Base-by-base conservation (phyloP, 495 filamentous ascomycete species). In the Xylaria telfairii region DNA sequence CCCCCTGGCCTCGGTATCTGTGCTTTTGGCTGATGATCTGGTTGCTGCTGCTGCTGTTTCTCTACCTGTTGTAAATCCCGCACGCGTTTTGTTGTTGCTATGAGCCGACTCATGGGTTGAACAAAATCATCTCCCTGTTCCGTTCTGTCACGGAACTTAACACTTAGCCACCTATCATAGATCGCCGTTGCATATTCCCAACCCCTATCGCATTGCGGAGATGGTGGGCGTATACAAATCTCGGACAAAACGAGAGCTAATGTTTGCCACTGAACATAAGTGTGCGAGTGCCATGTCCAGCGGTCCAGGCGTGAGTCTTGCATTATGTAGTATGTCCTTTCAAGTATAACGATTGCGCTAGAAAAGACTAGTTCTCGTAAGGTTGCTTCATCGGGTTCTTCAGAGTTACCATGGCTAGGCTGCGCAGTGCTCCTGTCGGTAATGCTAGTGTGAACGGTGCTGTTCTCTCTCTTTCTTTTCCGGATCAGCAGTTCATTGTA, bases 241-340 rank as follows among this genome's bases (percentile, higher is more conserved):
- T 70, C 68, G 7, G 60, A 70, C 30, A 70, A 30, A 30, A 63
- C 37, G 30, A 70, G 53, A 65, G 68, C 68, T 54, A 70, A 28
- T 15, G 21, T 70, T 19, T 70, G 68, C 68, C 68, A 70, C 47
- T 70, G 68, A 15, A 70, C 49, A 49, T 70, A 70, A 2, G 34
- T 70, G 17, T 65, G 26, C 8, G 60, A 63, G 10, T 65, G 46
- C 68, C 68, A 70, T n/a, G 47, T 44, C 47, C 47, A 70, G 30
- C 26, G 68, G 17, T 44, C 46, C n/a, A 70, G 46, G 10, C 68
- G 60, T 15, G 60, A 41, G 15, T 70, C 68, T 19, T 56, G 9
- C 61, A 70, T 65, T 19, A 70, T 57, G 4, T 57, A 19, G 26
- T n/a, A 15, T 15, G 68, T 65, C 12, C 47, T 56, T 49, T 54